Evolutionary conservation across 1,139 yeast genomes (phyloP).

Genomic region (Pichia sp.): DNA sequence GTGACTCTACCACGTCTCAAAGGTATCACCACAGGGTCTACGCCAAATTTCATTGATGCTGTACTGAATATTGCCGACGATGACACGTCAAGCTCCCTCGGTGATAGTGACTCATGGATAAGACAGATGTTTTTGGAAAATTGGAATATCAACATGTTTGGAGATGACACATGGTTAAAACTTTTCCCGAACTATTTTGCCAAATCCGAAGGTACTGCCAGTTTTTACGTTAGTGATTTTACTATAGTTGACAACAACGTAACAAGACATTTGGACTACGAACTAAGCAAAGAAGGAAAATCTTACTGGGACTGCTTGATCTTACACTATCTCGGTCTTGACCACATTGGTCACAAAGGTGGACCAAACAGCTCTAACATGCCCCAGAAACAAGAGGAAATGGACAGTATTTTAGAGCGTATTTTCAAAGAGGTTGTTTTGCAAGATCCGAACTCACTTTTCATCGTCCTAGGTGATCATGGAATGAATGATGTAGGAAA

Average conservation of each 20-base stretch:
- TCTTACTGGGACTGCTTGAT: slow-evolving; percentile 78
- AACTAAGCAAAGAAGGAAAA: slow-evolving; percentile 36
- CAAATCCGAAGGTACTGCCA: slow-evolving; percentile 78
- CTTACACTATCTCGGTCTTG: slow-evolving; percentile 87
- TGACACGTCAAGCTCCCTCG: slow-evolving; percentile 70
- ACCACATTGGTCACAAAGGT: slow-evolving; percentile 96
- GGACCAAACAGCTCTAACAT: slow-evolving; percentile 80
- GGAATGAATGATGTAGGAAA: slow-evolving; percentile 95
- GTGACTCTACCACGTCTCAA: slow-evolving; percentile 76
- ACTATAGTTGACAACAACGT: slow-evolving; percentile 92
- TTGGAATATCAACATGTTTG: slow-evolving; percentile 72
- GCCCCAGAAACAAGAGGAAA: slow-evolving; percentile 77
- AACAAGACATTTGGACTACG: slow-evolving; percentile 71
- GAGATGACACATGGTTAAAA: slow-evolving; percentile 97
- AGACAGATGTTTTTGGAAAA: slow-evolving; percentile 48
- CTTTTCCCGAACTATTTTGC: slow-evolving; percentile 68
- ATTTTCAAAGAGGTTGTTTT: slow-evolving; percentile 45
- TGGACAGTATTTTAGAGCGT: slow-evolving; percentile 63
- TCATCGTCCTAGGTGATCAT: slow-evolving; percentile 87
- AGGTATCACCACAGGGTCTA: slow-evolving; percentile 77
- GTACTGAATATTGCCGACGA: slow-evolving; percentile 91
- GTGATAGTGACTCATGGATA: slow-evolving; percentile 84
- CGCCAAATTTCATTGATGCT: slow-evolving; percentile 80
- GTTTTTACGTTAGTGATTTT: slow-evolving; percentile 91
- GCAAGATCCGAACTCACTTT: slow-evolving; percentile 51